These are phyloP conservation scores for Aspergillus novoparasiticus DNA, from an alignment of 2,329 filamentous ascomycete genomes.

Conservation along the genomic window DNA sequence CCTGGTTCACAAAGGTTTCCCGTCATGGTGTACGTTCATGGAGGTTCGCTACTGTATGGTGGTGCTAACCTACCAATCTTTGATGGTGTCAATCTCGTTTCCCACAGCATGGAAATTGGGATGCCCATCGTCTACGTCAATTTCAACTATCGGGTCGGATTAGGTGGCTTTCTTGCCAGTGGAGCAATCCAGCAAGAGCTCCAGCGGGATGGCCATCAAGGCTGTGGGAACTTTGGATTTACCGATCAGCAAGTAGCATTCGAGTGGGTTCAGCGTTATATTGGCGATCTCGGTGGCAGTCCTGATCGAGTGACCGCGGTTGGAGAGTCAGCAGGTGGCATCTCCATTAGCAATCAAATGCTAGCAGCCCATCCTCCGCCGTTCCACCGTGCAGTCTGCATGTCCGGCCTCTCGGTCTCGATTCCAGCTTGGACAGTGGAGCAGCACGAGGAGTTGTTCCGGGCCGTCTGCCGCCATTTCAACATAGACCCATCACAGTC, in stretches of 20 bases:
- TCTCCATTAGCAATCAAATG: conserved; percentile 31
- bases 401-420: conserved; percentile 26
- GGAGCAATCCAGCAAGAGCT: conserved; percentile 20
- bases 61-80: conserved; percentile 30
- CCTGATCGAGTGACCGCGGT: conserved; percentile 32
- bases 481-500: conserved; percentile 17
- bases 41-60: conserved; percentile 30
- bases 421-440: conserved; percentile 28
- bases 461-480: conserved; percentile 24
- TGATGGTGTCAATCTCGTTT: conserved; percentile 29
- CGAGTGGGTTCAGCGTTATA: conserved; percentile 39
- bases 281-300: conserved; percentile 37
- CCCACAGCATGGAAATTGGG: conserved; percentile 20
- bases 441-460: conserved; percentile 26
- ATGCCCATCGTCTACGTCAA: conserved; percentile 27
- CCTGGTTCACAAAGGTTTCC: conserved; percentile 14
- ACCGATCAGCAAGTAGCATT: conserved; percentile 36
- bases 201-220: conserved; percentile 21
- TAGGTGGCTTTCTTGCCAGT: conserved; percentile 29
- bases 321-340: conserved; percentile 31
- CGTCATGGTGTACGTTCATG: conserved; percentile 30
- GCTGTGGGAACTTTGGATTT: conserved; percentile 44
- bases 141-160: conserved; percentile 31
- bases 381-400: conserved; percentile 28
- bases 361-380: conserved; percentile 18